Base-by-base conservation (phyloP, 208 protist genomes). In the Crithidia bombi region DNA sequence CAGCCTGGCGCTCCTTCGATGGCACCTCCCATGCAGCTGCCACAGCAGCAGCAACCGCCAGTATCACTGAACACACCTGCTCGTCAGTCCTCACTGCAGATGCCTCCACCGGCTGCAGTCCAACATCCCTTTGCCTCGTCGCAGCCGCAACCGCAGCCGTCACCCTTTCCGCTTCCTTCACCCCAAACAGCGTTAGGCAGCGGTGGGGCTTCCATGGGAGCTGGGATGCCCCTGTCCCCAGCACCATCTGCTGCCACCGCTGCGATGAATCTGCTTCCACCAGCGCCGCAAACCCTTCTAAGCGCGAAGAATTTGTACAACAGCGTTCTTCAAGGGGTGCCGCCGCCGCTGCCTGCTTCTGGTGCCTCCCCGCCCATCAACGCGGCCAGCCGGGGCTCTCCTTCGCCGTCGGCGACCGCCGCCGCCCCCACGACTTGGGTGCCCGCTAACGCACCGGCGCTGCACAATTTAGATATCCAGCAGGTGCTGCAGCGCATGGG, bases 401-500 rank as follows among this genome's bases (percentile, higher is more conserved):
- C 62, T 7, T 33, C 47, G 25, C 52, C 35, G n/a, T 21, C 26
- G 28, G 7, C n/a, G 23, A 23, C 6, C 0, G 5, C 33, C 19
- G 10, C n/a, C 26, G 2, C 43, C 35, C 61, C 52, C 26, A 12
- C 23, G 28, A 36, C 28, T 32, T 36, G 30, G 28, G 38, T 59
- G 19, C 23, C 35, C 50, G 44, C 39, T 41, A 33, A 33, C 65
- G 52, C 38, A 10, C 23, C 54, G 1, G 35, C 54, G 15, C n/a
- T 33, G 33, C 57, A 32, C 17, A 51, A 32, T 7, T 10, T 64
- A 19, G 58, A 68, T 21, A 23, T 75, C 14, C 64, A 64, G 23
- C 41, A 43, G 33, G 61, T 61, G 17, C 32, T 68, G 23, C 52
- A 62, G 52, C 49, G 43, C n/a, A 75, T 68, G 52, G 46, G 43